phyloP scores from a whole-genome alignment of 352 stramenopile genomes.

The Phytophthora lateralis region DNA sequence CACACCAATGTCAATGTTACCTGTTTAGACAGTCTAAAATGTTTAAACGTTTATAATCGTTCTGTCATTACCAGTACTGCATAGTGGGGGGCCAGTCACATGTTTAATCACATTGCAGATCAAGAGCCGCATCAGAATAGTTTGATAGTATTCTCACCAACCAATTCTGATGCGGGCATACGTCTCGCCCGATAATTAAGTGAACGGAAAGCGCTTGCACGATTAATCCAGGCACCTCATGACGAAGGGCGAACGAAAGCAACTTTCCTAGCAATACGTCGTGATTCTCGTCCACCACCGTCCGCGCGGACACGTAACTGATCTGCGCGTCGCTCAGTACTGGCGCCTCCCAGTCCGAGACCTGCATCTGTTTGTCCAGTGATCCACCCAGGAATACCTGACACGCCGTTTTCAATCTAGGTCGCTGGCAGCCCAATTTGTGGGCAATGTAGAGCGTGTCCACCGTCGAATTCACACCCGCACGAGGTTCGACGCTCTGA shows the following conservation, averaged over 20 bases:
- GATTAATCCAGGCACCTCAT: too few species aligned
- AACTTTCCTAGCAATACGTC: constrained; percentile 58
- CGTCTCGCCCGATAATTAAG: too few species aligned
- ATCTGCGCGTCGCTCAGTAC: constrained; percentile 78
- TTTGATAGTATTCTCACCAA: too few species aligned
- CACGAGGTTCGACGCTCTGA: constrained; percentile 65
- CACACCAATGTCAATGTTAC: too few species aligned
- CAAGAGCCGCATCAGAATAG: too few species aligned
- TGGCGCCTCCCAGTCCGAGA: constrained; percentile 62
- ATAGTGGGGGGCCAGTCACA: too few species aligned
- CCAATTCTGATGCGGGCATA: too few species aligned
- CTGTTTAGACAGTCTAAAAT: too few species aligned
- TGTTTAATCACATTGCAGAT: too few species aligned
- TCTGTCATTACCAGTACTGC: too few species aligned
- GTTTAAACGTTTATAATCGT: too few species aligned
- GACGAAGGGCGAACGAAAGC: background rate
- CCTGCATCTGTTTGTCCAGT: constrained; percentile 88
- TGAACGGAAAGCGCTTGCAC: too few species aligned
- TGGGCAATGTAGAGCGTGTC: constrained; percentile 63
- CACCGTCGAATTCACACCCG: constrained; percentile 68
- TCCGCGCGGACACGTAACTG: constrained; percentile 57
- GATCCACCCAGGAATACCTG: constrained; percentile 72
- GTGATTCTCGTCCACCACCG: constrained; percentile 44
- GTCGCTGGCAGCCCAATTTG: constrained; percentile 67
- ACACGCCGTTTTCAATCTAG: constrained; percentile 73